phyloP scores from a whole-genome alignment of 768 basidiomycete species.

The Trametes cingulata region DNA sequence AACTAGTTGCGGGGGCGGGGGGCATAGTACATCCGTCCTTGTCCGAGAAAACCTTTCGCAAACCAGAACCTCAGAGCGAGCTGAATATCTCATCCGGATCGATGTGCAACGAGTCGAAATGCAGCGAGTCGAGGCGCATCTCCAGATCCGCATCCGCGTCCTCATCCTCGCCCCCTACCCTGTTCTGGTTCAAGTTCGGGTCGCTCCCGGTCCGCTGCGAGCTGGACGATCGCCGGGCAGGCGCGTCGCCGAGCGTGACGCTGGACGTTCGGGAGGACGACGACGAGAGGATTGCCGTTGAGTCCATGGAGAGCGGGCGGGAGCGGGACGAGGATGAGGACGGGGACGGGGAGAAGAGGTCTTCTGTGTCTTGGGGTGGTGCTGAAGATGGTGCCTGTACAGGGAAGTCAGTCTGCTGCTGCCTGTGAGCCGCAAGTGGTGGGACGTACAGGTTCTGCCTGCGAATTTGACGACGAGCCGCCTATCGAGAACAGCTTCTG shows the following conservation, averaged over 20 bases:
- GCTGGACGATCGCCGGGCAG: conserved; percentile 9
- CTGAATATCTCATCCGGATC: conserved; percentile 55
- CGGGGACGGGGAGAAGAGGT: conserved; percentile 17
- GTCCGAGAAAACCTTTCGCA: not conserved
- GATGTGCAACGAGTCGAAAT: conserved; percentile 71
- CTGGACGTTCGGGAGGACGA: conserved; percentile 14
- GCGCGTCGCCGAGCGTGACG: conserved; percentile 2
- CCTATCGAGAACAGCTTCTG: conserved; percentile 33
- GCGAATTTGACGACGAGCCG: conserved; percentile 10
- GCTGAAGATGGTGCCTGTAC: not conserved
- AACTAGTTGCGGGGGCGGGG: too few species aligned
- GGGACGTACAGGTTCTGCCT: conserved; percentile 7
- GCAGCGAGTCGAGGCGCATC: conserved; percentile 70
- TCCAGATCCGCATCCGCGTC: conserved; percentile 51
- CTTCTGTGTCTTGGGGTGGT: not conserved
- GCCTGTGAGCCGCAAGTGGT: not conserved
- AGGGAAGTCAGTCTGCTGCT: not conserved
- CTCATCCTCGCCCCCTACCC: not conserved
- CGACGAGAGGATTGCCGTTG: conserved; percentile 7
- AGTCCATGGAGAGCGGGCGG: conserved; percentile 12
- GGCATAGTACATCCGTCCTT: not conserved
- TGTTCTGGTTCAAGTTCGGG: too few species aligned
- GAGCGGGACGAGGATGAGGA: conserved; percentile 7
- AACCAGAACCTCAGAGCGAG: not conserved
- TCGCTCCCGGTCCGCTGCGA: not conserved